Evolutionary conservation across 441 rosid species (phyloP).

Genomic region (Bocquillonia castaneifolia): DNA sequence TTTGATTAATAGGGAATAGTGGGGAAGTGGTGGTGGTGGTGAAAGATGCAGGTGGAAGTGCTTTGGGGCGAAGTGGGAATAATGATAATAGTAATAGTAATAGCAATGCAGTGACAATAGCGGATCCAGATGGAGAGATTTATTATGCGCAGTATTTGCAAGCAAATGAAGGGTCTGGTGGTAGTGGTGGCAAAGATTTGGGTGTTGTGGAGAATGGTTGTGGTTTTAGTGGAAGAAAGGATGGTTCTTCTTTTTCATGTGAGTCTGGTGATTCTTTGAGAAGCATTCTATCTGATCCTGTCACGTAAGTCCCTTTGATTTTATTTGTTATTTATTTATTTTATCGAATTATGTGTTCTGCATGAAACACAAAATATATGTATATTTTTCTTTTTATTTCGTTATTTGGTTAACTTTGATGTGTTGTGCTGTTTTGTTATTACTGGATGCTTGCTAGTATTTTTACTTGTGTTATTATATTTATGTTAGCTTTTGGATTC

Average conservation of each 20-base stretch:
- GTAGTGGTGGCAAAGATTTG: slow-evolving; percentile 44
- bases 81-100: neutral
- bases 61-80: slow-evolving; percentile 32
- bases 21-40: slow-evolving; percentile 41
- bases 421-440: neutral
- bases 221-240: slow-evolving; percentile 77
- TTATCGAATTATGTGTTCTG: neutral
- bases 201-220: slow-evolving; percentile 44
- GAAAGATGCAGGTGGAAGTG: slow-evolving; percentile 40
- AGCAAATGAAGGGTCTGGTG: slow-evolving; percentile 41
- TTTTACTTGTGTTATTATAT: slow-evolving; percentile 12
- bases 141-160: slow-evolving; percentile 55
- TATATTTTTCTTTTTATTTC: neutral
- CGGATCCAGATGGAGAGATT: slow-evolving; percentile 55
- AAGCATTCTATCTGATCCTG: slow-evolving; percentile 68
- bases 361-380: neutral
- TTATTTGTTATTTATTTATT: neutral
- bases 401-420: neutral
- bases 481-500: slow-evolving; percentile 26
- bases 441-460: slow-evolving; percentile 1
- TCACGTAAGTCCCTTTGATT: slow-evolving; percentile 49
- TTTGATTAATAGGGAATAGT: slow-evolving; percentile 22
- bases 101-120: slow-evolving; percentile 39
- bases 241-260: slow-evolving; percentile 36
- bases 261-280: slow-evolving; percentile 69